phyloP scores from a whole-genome alignment of 306 rosid genomes.

The Ormosia semicastrata region DNA sequence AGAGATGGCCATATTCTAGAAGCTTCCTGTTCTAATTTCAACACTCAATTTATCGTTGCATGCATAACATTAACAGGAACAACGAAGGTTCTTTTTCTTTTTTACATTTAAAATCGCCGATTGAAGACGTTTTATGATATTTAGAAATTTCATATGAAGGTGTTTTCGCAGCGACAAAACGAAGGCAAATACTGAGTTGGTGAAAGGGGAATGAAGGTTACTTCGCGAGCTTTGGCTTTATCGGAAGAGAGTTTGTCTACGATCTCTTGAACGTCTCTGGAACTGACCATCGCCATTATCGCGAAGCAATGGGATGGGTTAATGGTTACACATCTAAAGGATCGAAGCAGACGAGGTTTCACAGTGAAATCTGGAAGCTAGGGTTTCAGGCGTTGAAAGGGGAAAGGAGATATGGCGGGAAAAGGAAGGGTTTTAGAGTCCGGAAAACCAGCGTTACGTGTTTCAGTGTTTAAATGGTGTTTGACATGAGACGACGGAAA shows the following conservation, averaged over 20 bases:
- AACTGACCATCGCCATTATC: slow-evolving; percentile 46
- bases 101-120: not conserved
- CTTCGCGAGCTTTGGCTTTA: slow-evolving; percentile 87
- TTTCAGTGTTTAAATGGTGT: not conserved
- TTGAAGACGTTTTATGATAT: not conserved
- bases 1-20: not conserved
- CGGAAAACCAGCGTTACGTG: not conserved
- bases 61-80: not conserved
- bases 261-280: slow-evolving; percentile 80
- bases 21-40: not conserved
- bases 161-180: slow-evolving; percentile 1
- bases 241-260: slow-evolving; percentile 76
- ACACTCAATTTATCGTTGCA: not conserved
- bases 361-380: slow-evolving; percentile 5
- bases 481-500: not conserved
- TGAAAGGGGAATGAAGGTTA: slow-evolving; percentile 29
- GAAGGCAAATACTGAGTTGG: not conserved
- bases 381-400: slow-evolving; percentile 31
- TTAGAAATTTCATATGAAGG: not conserved
- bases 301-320: slow-evolving; percentile 16
- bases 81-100: not conserved
- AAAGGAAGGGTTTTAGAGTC: slow-evolving; percentile 26
- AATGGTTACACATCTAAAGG: not conserved
- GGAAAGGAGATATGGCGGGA: slow-evolving; percentile 37
- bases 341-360: not conserved